Evolutionary conservation across 2,329 filamentous ascomycete species (phyloP), one percentile per base, ranked within the genome.

Genomic region (Fusarium transvaalense): DNA sequence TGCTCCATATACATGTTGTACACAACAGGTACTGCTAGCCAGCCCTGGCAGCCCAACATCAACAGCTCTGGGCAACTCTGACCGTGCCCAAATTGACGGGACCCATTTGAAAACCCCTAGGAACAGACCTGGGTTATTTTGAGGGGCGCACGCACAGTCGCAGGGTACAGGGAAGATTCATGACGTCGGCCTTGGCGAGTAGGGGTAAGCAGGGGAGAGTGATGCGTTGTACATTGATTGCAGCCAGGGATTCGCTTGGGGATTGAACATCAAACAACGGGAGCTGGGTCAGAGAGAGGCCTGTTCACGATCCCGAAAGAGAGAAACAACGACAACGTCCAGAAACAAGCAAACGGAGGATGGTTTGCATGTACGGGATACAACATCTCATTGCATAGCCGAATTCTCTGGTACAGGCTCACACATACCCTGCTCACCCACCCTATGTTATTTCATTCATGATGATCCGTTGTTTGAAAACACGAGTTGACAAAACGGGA

Each of bases 271-370:
- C 61, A 64, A 64, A 55, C 60, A 64, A 27, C 60, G 47, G 71
- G 56, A 70, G 50, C 56, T 61, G 56, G 72, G 63, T 71, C 72
- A 75, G 65, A 68, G 53, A 66, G 69, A 74, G 72, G 72, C 61
- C 72, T 75, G 72, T 75, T 71, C 72, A 51, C 68, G 56, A 68
- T 72, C 64, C 68, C 68, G 71, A 74, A 62, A 59, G 60, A 71
- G 60, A 71, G 60, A 68, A 61, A 64, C 60, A 58, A 65, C 52
- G 53, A 66, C 59, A 69, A 51, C 71, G 69, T 57, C 38, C 34
- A 58, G 54, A 61, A 56, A 51, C 50, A 58, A 45, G 42, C 57
- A 58, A 61, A 38, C 47, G 27, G 47, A 50, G 47, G 32, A 38
- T 50, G 47, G 47, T 50, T 38, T 50, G 47, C 47, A 50, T 50